Evolutionary conservation across 139 green algal genomes (phyloP), one percentile per base, ranked within the genome.

Genomic region (Chloropicon primus): DNA sequence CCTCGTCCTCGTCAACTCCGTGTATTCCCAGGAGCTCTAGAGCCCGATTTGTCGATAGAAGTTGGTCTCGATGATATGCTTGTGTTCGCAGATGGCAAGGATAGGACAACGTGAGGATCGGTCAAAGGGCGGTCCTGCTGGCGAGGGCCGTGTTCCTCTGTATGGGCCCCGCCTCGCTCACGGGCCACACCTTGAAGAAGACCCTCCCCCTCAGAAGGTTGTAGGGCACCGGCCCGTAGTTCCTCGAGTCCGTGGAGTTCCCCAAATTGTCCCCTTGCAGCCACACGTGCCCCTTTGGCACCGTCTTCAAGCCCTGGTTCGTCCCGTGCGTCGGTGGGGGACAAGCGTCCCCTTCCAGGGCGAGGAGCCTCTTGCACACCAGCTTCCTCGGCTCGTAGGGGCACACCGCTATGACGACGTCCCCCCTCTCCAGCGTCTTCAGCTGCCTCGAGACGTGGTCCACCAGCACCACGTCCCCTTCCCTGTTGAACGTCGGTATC

Each of bases 161-260:
- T 17, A 62, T 17, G 10, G 41, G 41, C 41, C 41, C 41, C 10
- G 41, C 41, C 41, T 62, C 41, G 41, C 10, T 62, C 41, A 62
- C 10, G 10, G 72, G 72, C 72, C 72, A 75, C 10, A 75, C 72
- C 24, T 28, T 27, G 25, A 24, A 28, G 27, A 92, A 86, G 1
- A 89, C 90, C 1, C 82, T 78, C 24, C 90, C 90, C 27, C 80
- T 53, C 1, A 95, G 22, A 54, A 94, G 29, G 0, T 83, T 84
- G 22, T 87, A 85, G 0, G 91, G 91, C 5, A 95, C 91, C 17
- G 90, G 83, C 0, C 91, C 91, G 80, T 94, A 95, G 54, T 90
- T 76, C n/a, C 91, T 76, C 2, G 84, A 91, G 75, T 95, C 91
- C 0, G 86, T 91, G 0, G 87, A 93, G 62, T 94, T 94, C 28